Percentiles rank a stretch among this genome's conserved stretches.
These are phyloP conservation scores for Dictyophora rubrovolvata DNA, from an alignment of 768 basidiomycete genomes.

Conservation along the genomic window DNA sequence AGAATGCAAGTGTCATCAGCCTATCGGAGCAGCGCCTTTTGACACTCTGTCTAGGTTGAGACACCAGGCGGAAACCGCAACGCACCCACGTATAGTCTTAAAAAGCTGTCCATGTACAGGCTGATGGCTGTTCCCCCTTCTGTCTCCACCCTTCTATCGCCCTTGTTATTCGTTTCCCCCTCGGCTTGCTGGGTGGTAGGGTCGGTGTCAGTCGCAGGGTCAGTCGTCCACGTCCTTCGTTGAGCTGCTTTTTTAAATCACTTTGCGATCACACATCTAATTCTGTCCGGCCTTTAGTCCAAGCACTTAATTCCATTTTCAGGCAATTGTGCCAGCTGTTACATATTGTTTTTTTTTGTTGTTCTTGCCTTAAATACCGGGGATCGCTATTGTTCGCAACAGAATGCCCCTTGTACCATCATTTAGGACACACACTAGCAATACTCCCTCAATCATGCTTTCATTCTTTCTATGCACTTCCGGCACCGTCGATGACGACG, in stretches of 20 bases:
- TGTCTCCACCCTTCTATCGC: background rate
- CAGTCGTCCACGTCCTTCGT: too few relatives aligned
- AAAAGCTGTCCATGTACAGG: background rate
- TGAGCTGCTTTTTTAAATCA: too few relatives aligned
- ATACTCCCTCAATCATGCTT: constrained; percentile 8
- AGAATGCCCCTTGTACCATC: constrained; percentile 5
- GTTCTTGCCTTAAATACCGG: background rate
- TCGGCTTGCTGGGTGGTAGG: too few relatives aligned
- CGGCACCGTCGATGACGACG: constrained; percentile 11
- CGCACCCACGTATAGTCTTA: background rate
- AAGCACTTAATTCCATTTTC: too few relatives aligned
- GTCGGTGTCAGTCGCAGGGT: too few relatives aligned
- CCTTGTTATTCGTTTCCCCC: background rate
- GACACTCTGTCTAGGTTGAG: background rate
- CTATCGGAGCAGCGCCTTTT: background rate
- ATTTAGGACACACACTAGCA: background rate
- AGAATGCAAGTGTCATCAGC: background rate
- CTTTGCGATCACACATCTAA: too few relatives aligned
- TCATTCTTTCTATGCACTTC: constrained; percentile 11
- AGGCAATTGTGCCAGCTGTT: too few relatives aligned
- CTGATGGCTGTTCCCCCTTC: background rate
- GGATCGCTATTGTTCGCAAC: background rate
- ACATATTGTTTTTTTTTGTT: background rate
- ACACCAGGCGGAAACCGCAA: too few relatives aligned
- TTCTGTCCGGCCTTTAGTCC: too few relatives aligned